These are phyloP conservation scores for Tulasnella sp. DNA, from an alignment of 768 basidiomycete genomes.

Conservation along the genomic window DNA sequence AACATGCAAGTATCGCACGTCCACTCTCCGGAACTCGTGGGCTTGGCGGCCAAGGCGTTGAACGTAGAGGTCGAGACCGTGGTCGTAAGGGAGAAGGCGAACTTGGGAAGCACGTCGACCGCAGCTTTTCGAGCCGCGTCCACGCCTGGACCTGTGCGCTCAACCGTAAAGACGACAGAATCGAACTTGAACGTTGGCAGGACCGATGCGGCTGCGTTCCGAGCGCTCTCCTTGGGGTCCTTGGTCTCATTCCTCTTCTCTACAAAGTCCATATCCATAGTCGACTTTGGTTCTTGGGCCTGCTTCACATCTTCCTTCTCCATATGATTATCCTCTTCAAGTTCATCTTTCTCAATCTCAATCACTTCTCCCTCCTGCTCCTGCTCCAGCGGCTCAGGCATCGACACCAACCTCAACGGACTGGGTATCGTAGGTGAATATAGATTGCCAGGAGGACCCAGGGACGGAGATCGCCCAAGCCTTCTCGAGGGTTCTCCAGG, in stretches of 20 bases:
- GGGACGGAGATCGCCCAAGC: constrained; percentile 4
- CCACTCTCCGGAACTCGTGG: constrained; percentile 33
- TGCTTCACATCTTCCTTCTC: not conserved
- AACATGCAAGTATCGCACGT: constrained; percentile 43
- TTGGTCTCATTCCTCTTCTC: not conserved
- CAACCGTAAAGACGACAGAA: not conserved
- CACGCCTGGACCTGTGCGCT: not conserved
- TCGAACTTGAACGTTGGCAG: constrained; percentile 4
- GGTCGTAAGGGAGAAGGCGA: constrained; percentile 5
- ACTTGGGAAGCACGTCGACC: not conserved
- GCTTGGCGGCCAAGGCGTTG: constrained; percentile 41
- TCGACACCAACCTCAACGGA: constrained; percentile 12
- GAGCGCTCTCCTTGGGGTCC: not conserved
- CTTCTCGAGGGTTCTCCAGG: not conserved
- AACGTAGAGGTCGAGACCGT: constrained; percentile 22
- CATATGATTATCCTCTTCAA: not conserved
- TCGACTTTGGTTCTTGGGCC: not conserved
- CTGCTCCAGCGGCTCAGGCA: not conserved
- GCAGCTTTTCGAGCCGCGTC: not conserved
- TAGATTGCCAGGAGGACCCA: constrained; percentile 1
- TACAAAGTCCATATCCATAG: not conserved
- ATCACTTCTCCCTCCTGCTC: not conserved
- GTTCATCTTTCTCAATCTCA: not conserved
- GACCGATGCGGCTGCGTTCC: not conserved
- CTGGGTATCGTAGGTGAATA: constrained; percentile 9